These are phyloP conservation scores for Alternaria atra DNA, from an alignment of 2,329 filamentous ascomycete species.

Conservation along the genomic window DNA sequence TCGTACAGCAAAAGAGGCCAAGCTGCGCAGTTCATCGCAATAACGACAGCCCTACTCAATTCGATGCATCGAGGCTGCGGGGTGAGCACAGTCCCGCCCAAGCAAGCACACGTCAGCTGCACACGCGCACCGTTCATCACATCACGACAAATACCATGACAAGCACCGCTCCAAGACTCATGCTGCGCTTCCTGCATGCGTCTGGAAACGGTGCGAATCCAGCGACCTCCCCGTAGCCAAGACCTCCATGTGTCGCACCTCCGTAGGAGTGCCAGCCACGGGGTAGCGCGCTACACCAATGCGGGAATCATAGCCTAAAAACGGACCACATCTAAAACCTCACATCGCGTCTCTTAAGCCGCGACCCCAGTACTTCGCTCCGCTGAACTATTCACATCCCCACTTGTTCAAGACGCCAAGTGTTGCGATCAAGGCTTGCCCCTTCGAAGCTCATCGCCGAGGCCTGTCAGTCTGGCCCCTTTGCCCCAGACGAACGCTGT, in stretches of 20 bases:
- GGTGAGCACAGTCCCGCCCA: constrained; percentile 12
- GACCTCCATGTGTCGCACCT: constrained; percentile 42
- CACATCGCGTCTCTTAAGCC: constrained; percentile 19
- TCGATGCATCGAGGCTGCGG: not conserved
- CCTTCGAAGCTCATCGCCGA: constrained; percentile 40
- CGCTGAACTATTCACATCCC: constrained; percentile 34
- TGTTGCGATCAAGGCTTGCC: constrained; percentile 45
- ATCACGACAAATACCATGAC: constrained; percentile 28
- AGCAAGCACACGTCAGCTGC: constrained; percentile 30
- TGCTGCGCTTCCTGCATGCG: constrained; percentile 13
- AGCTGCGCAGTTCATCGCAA: not conserved
- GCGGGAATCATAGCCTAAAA: constrained; percentile 29
- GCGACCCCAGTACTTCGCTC: constrained; percentile 13
- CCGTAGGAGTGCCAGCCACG: constrained; percentile 31
- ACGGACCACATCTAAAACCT: constrained; percentile 28
- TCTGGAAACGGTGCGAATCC: constrained; percentile 9
- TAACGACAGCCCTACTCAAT: not conserved
- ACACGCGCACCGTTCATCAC: constrained; percentile 25
- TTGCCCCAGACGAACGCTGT: constrained; percentile 31
- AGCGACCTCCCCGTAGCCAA: constrained; percentile 26
- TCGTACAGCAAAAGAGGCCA: not conserved
- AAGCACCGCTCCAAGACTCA: constrained; percentile 21
- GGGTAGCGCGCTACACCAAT: constrained; percentile 25
- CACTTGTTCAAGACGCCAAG: constrained; percentile 36
- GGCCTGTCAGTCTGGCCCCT: constrained; percentile 20